Percentiles rank a stretch among this genome's conserved stretches.
These are phyloP conservation scores for Diatrype stigma DNA, from an alignment of 2,329 filamentous ascomycete species.

Conservation along the genomic window DNA sequence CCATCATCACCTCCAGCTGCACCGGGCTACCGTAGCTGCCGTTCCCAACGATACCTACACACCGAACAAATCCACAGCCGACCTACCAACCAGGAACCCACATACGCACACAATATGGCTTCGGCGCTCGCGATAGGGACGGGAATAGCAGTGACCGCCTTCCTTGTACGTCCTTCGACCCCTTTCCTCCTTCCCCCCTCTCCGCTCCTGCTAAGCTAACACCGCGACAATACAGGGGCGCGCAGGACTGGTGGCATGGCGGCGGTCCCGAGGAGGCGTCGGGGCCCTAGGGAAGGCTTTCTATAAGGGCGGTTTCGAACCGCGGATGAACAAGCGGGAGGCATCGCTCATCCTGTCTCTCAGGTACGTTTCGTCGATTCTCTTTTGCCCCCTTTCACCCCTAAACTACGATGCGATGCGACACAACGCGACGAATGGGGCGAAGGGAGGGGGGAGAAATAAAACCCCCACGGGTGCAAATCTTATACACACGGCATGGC, in stretches of 20 bases:
- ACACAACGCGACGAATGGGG: neutral
- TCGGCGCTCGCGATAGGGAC: constrained; percentile 48
- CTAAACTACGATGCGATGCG: too few species aligned
- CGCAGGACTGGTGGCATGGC: constrained; percentile 83
- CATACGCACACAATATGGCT: constrained; percentile 41
- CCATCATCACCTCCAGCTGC: too few species aligned
- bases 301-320: constrained; percentile 98
- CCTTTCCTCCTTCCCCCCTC: neutral
- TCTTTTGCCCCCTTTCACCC: too few species aligned
- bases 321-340: constrained; percentile 88
- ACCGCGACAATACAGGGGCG: constrained; percentile 63
- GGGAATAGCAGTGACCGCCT: constrained; percentile 48
- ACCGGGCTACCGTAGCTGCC: too few species aligned
- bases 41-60: too few species aligned
- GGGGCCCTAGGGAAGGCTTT: constrained; percentile 84
- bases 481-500: too few species aligned
- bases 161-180: constrained; percentile 36
- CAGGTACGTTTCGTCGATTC: constrained; percentile 52
- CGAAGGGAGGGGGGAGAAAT: neutral
- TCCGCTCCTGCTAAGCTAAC: constrained; percentile 4
- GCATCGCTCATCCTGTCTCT: constrained; percentile 87
- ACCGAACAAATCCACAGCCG: too few species aligned
- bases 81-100: neutral
- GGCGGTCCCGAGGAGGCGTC: constrained; percentile 72
- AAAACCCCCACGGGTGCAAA: too few species aligned